Evolutionary conservation across 202 grass and related monocot species (phyloP), one percentile per base, ranked within the genome.

Genomic region (Dendrocalamus latiflorus): DNA sequence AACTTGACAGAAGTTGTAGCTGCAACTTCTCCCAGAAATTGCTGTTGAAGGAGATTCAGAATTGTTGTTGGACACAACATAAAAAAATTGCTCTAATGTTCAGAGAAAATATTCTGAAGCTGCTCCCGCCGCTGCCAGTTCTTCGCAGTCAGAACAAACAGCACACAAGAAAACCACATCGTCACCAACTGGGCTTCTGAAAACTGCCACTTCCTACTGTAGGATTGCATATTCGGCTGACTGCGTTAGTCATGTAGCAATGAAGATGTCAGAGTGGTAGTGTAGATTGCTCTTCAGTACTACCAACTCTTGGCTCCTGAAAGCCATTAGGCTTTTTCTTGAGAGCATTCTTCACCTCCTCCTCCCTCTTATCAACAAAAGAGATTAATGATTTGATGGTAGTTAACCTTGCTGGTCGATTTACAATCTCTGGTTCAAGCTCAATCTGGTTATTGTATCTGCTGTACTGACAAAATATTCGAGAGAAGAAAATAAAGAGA

Each of bases 321-420:
- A 58, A 83, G 18, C 64, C 89, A 54, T 74, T 95, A 55, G 87
- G 65, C 88, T 89, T 98, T 73, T 87, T 85, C 84, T 93, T 95
- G 26, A 95, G 78, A 48, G 76, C 87, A 43, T 79, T 89, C 80
- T 90, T 93, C 70, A 95, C 84, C 33, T 95, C 96, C 49, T 89
- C 93, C 69, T 95, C 96, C 78, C 91, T 98, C 85, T 82, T 95
- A 85, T 94, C 91, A 13, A 93, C 85, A 76, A 98, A 98, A 74
- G 91, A 85, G 24, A 98, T 80, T 53, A 95, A 42, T 33, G 85
- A 83, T 75, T 89, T 98, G 70, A 98, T 93, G 71, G 65, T 92
- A 70, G 72, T 86, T 85, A 93, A 63, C 59, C 93, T 80, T 65
- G 68, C 64, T 42, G 85, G 70, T 20, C 83, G 89, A 76, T 55